Evolutionary conservation across 352 stramenopile species (phyloP), one percentile per base, ranked within the genome.

Genomic region (Pythium aphanidermatum): DNA sequence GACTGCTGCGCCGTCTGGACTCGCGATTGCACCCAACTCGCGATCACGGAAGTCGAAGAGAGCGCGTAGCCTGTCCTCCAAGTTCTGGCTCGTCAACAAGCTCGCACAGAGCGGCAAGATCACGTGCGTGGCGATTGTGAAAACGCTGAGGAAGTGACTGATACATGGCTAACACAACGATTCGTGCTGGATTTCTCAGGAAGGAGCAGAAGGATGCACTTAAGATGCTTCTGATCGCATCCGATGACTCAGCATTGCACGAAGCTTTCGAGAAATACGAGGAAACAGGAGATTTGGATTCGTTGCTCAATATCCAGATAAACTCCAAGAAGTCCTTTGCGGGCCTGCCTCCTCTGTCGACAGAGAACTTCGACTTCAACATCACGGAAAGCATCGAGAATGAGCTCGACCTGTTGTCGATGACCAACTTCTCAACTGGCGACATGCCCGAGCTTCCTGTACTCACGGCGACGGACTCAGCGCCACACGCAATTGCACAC

Each of bases 1-100:
- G 2, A 7, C 21, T 2, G 31, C 49, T 7, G 52, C 44, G 12
- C 61, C 61, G 23, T 65, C 60, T 9, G 57, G 55, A 24, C 43
- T 26, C n/a, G n/a, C n/a, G 12, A 51, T 68, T 16, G 14, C 30
- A n/a, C 40, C 42, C 4, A 21, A 14, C 14, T 52, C 44, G n/a
- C 24, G 41, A 5, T 81, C 64, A 8, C 70, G 71, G 36, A 86
- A 86, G 46, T 50, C 72, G 6, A 91, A 87, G 46, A 70, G 79
- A 12, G 69, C 65, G 33, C 73, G 79, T 19, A 88, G 76, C 27
- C 60, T 91, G 10, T 91, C 79, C 52, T 88, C 75, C 59, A 91
- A 91, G 59, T 91, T 87, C 35, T 88, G 74, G 79, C 79, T 88
- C 28, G 71, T 91, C 26, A 88, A 91, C 67, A 88, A 85, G 33